A percentile compares a stretch with the other conserved stretches of the same genome.
Evolutionary conservation across 139 green algal species (phyloP).

Genomic region (Chlamydomonas sp.): DNA sequence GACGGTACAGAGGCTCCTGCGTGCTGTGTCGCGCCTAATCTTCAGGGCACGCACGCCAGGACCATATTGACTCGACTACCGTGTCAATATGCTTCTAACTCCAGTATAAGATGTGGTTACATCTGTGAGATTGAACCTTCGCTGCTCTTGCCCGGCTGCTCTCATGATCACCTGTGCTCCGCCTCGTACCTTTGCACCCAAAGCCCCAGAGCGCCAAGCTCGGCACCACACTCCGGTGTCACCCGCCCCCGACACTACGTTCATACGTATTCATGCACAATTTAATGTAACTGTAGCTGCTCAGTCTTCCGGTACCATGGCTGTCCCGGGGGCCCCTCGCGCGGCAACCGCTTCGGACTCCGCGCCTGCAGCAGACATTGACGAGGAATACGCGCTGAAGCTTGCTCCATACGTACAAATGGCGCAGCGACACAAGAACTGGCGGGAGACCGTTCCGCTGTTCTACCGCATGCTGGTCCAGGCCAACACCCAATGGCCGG

Average conservation of each 20-base stretch:
- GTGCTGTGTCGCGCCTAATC: no score
- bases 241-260: no score
- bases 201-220: neutral
- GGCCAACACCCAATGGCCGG: neutral
- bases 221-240: neutral
- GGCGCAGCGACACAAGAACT: neutral
- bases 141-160: no score
- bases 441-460: slow-evolving; percentile 8
- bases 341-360: neutral
- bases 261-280: no score
- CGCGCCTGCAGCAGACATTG: neutral
- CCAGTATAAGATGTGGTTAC: no score
- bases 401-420: neutral
- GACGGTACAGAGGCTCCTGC: no score
- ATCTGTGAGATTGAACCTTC: no score
- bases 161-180: no score
- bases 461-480: slow-evolving; percentile 8
- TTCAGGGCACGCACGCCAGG: no score
- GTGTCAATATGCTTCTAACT: no score
- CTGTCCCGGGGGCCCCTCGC: neutral
- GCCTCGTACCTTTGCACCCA: neutral
- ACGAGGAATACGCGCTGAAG: neutral
- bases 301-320: neutral
- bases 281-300: neutral
- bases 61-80: no score